Conservation (phyloP, 2,329 filamentous ascomycete species). For the Aspergillus fructus region DNA sequence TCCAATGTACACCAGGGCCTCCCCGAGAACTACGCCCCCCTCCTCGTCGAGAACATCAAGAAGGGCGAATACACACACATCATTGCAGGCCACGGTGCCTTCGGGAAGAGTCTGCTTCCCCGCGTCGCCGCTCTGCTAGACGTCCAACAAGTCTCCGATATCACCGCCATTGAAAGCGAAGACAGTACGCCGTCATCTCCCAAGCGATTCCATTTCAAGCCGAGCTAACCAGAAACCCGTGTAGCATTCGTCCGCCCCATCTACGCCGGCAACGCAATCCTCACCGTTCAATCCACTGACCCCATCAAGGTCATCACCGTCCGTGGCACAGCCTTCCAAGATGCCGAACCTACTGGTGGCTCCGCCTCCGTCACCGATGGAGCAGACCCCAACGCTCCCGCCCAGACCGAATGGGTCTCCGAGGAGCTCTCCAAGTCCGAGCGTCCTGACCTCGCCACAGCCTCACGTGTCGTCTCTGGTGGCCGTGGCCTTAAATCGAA, state of each 20-base stretch:
- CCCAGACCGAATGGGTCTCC: conserved; percentile 81
- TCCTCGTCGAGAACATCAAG: conserved; percentile 95
- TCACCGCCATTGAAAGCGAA: conserved; percentile 81
- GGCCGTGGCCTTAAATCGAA: conserved; percentile 96
- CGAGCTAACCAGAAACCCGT: background rate
- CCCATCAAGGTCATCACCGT: conserved; percentile 85
- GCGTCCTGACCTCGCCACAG: conserved; percentile 89
- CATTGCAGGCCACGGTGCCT: conserved; percentile 86
- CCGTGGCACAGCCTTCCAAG: conserved; percentile 85
- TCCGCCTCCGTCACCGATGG: conserved; percentile 78
- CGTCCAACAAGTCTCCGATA: conserved; percentile 89
- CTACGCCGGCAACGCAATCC: conserved; percentile 95
- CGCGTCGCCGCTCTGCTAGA: conserved; percentile 89
- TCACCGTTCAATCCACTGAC: conserved; percentile 90
- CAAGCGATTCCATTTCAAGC: background rate
- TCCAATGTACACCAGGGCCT: conserved; percentile 64
- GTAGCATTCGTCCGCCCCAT: conserved; percentile 87
- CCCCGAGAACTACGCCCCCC: conserved; percentile 88
- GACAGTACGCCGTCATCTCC: conserved; percentile 59
- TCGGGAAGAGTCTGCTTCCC: conserved; percentile 92
- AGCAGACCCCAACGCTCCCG: conserved; percentile 74
- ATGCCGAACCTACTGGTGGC: conserved; percentile 68
- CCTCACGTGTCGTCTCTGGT: conserved; percentile 84
- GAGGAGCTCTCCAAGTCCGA: conserved; percentile 93
- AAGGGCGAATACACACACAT: conserved; percentile 92